Percentiles rank a stretch among this genome's conserved stretches.
Evolutionary conservation across 2,329 filamentous ascomycete species (phyloP).

Genomic region (Colletotrichum acutatum): DNA sequence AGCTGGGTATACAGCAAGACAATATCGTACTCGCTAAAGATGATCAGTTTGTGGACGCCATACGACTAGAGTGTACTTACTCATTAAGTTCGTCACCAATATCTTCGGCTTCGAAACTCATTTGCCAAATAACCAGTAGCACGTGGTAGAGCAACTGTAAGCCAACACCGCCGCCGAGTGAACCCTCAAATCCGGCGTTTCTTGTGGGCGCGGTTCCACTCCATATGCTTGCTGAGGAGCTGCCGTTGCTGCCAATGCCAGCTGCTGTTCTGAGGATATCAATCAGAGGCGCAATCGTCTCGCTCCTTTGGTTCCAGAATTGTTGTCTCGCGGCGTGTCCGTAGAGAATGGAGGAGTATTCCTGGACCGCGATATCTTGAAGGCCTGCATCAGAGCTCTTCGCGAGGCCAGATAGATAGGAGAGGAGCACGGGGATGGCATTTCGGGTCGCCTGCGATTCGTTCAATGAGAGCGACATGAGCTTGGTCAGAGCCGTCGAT

Average conservation of each 20-base stretch:
- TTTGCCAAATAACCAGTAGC: slow-evolving; percentile 92
- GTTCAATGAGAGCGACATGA: slow-evolving; percentile 77
- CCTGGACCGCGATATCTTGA: slow-evolving; percentile 94
- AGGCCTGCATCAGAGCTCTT: slow-evolving; percentile 89
- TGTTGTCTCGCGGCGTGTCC: slow-evolving; percentile 78
- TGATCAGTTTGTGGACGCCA: background rate
- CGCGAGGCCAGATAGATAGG: slow-evolving; percentile 85
- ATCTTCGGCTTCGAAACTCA: slow-evolving; percentile 89
- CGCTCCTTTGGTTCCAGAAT: slow-evolving; percentile 91
- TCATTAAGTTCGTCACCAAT: slow-evolving; percentile 83
- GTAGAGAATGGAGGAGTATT: slow-evolving; percentile 87
- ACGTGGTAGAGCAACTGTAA: slow-evolving; percentile 95
- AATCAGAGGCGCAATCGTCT: slow-evolving; percentile 85
- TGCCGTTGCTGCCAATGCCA: slow-evolving; percentile 74
- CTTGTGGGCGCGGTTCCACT: slow-evolving; percentile 64
- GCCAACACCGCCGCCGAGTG: slow-evolving; percentile 83
- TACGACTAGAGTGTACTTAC: slow-evolving; percentile 60
- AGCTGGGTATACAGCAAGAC: slow-evolving; percentile 93
- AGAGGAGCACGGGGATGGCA: slow-evolving; percentile 84
- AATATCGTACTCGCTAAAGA: slow-evolving; percentile 85
- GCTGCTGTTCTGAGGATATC: slow-evolving; percentile 85
- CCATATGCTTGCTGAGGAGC: slow-evolving; percentile 70
- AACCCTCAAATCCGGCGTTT: slow-evolving; percentile 70
- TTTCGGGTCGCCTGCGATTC: slow-evolving; percentile 74
- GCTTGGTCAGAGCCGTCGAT: slow-evolving; percentile 83